Evolutionary conservation across 768 basidiomycete species (phyloP), one percentile per base, ranked within the genome.

Genomic region (Russula sp.): DNA sequence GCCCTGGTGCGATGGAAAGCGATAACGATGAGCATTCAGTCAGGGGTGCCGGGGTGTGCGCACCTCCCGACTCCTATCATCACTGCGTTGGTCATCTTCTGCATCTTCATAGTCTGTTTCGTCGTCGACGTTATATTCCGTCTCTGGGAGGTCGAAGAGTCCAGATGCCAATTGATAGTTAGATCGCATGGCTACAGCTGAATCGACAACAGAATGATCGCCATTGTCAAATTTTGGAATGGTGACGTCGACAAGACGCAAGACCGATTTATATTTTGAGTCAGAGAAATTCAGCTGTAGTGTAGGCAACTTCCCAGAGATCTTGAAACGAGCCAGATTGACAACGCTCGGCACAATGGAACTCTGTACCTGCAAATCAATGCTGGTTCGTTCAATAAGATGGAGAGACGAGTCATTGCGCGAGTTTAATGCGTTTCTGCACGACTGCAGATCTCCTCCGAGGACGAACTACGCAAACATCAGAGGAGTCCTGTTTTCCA

Each of bases 261-360:
- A 93, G 49, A 98, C 75, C 1, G 87, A 83, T 75, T 95, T 89
- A 75, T 96, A 96, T 73, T 95, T 96, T 8, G 84, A 83, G 70
- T 94, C 91, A 22, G 91, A 94, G 50, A 95, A 76, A 73, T 99
- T 98, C 72, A 97, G 80, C 70, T 90, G 89, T 10, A 99, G 79
- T 35, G 84, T 83, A 2, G 96, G 95, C 45, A 99, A 77, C 63
- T 86, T 87, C 8, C 95, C 97, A 0, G 92, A 84, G 54, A 98
- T 79, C 73, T 94, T 98, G 80, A 98, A 89, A 44, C 89, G 82
- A 2, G 94, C 84, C 52, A 98, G 81, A 67, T 82, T 93, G 55
- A 88, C 78, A 14, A 85, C 90, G 56, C 84, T 84, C 0, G 92
- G 89, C 37, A 97, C 86, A 67, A 98, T 98, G 1, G 94, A 97